Evolutionary conservation across 441 rosid species (phyloP).

Genomic region (Viola pubescens): DNA sequence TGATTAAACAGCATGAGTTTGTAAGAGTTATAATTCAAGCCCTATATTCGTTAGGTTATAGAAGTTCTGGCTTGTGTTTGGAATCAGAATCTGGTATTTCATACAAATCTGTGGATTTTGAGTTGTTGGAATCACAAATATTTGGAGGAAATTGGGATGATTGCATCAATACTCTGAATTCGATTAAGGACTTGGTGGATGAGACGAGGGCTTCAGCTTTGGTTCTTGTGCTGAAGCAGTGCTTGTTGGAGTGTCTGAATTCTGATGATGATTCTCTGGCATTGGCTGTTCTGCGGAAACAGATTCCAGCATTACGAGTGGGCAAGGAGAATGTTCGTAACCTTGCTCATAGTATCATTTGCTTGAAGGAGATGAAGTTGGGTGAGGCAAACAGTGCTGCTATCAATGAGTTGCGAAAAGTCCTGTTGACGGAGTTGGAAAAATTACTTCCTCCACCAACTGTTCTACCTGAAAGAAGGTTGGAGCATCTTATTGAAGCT

Average conservation of each 20-base stretch:
- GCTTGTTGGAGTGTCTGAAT: slow-evolving; percentile 49
- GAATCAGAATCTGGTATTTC: slow-evolving; percentile 57
- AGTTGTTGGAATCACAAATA: slow-evolving; percentile 50
- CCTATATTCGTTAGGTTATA: slow-evolving; percentile 64
- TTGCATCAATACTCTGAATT: slow-evolving; percentile 38
- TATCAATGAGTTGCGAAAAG: slow-evolving; percentile 37
- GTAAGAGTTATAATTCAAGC: slow-evolving; percentile 58
- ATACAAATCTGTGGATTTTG: slow-evolving; percentile 38
- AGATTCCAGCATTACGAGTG: slow-evolving; percentile 36
- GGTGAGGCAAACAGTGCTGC: slow-evolving; percentile 29
- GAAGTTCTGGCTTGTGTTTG: slow-evolving; percentile 55
- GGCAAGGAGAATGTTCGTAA: slow-evolving; percentile 48
- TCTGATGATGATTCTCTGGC: slow-evolving; percentile 56
- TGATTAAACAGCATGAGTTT: slow-evolving; percentile 55
- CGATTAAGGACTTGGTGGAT: slow-evolving; percentile 31
- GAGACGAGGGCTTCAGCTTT: slow-evolving; percentile 44
- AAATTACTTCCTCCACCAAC: slow-evolving; percentile 53
- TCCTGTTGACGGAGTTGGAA: slow-evolving; percentile 44
- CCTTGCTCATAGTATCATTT: slow-evolving; percentile 49
- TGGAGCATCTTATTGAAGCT: slow-evolving; percentile 67
- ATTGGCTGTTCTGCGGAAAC: slow-evolving; percentile 42
- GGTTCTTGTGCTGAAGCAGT: slow-evolving; percentile 60
- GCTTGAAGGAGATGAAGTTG: slow-evolving; percentile 36
- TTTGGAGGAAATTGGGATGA: slow-evolving; percentile 60
- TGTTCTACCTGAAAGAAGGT: slow-evolving; percentile 51